A percentile compares a stretch with the other conserved stretches of the same genome.
These are phyloP conservation scores for Fusarium subtropicale DNA, from an alignment of 2,329 filamentous ascomycete genomes.

Conservation along the genomic window DNA sequence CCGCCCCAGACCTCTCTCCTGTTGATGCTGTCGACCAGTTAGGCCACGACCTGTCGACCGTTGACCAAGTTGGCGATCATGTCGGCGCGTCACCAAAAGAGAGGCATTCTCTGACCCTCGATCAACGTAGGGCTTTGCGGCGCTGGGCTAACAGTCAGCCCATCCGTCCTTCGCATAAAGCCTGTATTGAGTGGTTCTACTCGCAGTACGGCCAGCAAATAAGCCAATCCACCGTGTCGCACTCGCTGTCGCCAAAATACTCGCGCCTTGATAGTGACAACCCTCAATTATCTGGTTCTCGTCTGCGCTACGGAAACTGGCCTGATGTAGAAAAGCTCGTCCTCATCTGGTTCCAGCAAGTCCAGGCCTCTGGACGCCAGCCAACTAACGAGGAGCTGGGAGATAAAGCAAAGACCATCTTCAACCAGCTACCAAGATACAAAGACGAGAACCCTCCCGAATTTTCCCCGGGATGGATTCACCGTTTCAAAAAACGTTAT, in stretches of 20 bases:
- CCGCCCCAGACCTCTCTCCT: conserved; percentile 48
- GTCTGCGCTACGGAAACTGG: conserved; percentile 72
- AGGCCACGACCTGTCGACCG: conserved; percentile 34
- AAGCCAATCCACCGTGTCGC: conserved; percentile 72
- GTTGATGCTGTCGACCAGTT: conserved; percentile 39
- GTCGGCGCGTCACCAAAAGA: conserved; percentile 54
- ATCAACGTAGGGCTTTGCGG: conserved; percentile 70
- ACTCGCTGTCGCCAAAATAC: conserved; percentile 71
- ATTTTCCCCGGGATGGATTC: conserved; percentile 73
- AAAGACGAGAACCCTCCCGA: conserved; percentile 70
- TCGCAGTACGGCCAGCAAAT: conserved; percentile 69
- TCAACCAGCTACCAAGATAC: conserved; percentile 68
- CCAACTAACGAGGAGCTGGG: conserved; percentile 72
- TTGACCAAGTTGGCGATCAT: conserved; percentile 25
- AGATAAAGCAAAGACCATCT: conserved; percentile 71
- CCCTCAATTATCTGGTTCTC: conserved; percentile 70
- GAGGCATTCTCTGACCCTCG: conserved; percentile 70
- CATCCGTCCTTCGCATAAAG: conserved; percentile 68
- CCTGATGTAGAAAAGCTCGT: conserved; percentile 71
- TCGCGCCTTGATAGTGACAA: conserved; percentile 69
- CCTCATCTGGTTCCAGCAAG: conserved; percentile 66
- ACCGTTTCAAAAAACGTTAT: conserved; percentile 73
- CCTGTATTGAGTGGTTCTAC: conserved; percentile 73
- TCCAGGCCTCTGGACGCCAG: conserved; percentile 64
- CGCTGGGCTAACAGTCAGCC: conserved; percentile 69